Base-by-base conservation (phyloP, 169 alveolate genomes). In the Plasmodium blacklocki region DNA sequence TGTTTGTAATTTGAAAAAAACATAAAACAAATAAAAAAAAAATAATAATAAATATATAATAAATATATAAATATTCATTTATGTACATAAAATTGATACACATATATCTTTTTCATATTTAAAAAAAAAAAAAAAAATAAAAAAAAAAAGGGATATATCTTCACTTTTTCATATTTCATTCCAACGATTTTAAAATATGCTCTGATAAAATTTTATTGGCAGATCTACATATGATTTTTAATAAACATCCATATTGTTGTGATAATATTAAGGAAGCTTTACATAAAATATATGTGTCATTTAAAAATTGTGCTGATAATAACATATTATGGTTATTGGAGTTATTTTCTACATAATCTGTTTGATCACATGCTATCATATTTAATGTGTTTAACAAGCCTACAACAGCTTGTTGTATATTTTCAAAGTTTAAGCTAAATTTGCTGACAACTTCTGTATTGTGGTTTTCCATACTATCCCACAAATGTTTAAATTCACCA, bases 221-320 rank as follows among this genome's bases (percentile, higher is more conserved):
- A n/a, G 95, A 88, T 72, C 95, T 80, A 47, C 93, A 88, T 19
- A 90, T 72, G 29, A 92, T 92, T 78, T 92, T 92, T 54, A 92
- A 88, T 21, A 92, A 73, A 67, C 95, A 92, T 2, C 95, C 95
- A 52, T 85, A 89, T 62, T 92, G 94, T 18, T 58, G 91, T 60
- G 91, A 89, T 39, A 89, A 71, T 2, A 92, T 92, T 54, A 92
- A 73, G 6, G 93, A 86, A 18, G 93, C 93, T 45, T 75, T 88
- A 59, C 95, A 88, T 29, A 92, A 64, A 12, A 92, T 62, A 29
- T 87, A 76, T 7, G 93, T 66, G 21, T 85, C 83, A 29, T 89
- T 88, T 32, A 85, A 63, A 43, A 74, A 92, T 59, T 78, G 62
- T 1, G 94, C 95, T 14, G 93, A 92, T 47, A 92, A 74, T 11